phyloP scores from a whole-genome alignment of 2,329 filamentous ascomycete genomes.

The Zymoseptoria pseudotritici region DNA sequence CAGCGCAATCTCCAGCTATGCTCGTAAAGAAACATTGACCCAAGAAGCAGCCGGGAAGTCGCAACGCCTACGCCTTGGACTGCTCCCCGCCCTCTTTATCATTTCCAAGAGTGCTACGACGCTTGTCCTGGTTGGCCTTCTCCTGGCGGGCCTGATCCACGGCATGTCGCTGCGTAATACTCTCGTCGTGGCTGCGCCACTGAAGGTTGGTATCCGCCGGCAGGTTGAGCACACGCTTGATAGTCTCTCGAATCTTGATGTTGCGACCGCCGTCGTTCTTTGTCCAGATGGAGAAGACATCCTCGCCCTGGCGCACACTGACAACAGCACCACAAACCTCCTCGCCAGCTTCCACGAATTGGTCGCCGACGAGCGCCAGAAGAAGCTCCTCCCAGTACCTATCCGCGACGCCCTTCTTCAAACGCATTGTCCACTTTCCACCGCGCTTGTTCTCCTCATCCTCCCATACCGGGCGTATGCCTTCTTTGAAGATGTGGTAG shows the following conservation, averaged over 20 bases:
- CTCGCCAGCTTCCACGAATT: constrained; percentile 85
- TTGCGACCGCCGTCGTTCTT: constrained; percentile 87
- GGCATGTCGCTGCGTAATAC: constrained; percentile 82
- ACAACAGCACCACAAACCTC: constrained; percentile 93
- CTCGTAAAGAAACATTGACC: not conserved
- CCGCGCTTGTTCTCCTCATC: constrained; percentile 94
- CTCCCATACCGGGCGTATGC: constrained; percentile 95
- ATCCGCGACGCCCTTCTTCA: constrained; percentile 96
- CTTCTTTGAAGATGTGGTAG: constrained; percentile 96
- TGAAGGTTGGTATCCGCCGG: constrained; percentile 83
- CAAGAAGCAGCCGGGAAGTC: not conserved
- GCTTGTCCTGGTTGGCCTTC: constrained; percentile 51
- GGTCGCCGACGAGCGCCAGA: constrained; percentile 83
- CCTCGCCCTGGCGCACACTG: constrained; percentile 89
- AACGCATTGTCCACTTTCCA: constrained; percentile 92
- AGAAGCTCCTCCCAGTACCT: constrained; percentile 95
- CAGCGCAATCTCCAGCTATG: not conserved
- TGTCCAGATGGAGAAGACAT: constrained; percentile 97
- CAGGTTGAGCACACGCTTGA: constrained; percentile 82
- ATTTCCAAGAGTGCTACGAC: constrained; percentile 31
- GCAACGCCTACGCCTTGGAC: not conserved
- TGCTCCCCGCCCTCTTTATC: constrained; percentile 9
- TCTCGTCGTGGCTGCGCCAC: constrained; percentile 94
- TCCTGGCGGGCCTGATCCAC: constrained; percentile 89
- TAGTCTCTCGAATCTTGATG: constrained; percentile 94